These are phyloP conservation scores for Tulasnella sp. DNA, from an alignment of 768 basidiomycete genomes.

Conservation along the genomic window DNA sequence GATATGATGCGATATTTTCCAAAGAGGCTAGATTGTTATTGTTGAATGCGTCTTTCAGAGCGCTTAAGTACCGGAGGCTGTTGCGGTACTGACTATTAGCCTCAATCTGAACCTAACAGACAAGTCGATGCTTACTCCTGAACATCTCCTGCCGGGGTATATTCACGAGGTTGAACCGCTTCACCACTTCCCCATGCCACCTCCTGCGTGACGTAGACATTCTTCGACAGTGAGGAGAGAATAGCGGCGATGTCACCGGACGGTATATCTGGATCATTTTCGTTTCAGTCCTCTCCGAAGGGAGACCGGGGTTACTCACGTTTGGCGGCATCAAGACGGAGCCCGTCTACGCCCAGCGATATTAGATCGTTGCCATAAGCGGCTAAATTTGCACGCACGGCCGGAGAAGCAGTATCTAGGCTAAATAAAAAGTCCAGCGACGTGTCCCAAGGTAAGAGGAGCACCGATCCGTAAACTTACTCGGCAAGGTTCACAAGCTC, in stretches of 20 bases:
- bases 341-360: constrained; percentile 55
- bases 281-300: not conserved
- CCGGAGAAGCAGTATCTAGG: constrained; percentile 58
- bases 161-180: constrained; percentile 53
- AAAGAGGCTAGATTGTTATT: constrained; percentile 50
- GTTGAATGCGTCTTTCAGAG: constrained; percentile 51
- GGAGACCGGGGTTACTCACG: constrained; percentile 21
- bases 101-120: not conserved
- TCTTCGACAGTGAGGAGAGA: constrained; percentile 40
- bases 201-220: constrained; percentile 62
- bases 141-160: constrained; percentile 53
- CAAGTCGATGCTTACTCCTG: constrained; percentile 47
- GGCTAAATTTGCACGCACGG: constrained; percentile 54
- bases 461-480: constrained; percentile 35
- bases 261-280: constrained; percentile 46
- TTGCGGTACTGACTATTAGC: not conserved
- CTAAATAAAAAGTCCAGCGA: constrained; percentile 31
- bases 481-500: constrained; percentile 51
- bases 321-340: constrained; percentile 54
- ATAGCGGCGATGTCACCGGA: constrained; percentile 54
- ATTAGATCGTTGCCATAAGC: constrained; percentile 57
- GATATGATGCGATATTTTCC: constrained; percentile 44
- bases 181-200: constrained; percentile 47
- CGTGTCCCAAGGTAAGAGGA: not conserved
- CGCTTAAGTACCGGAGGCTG: constrained; percentile 56